Conservation (phyloP, 2,329 filamentous ascomycete genomes). For the Fonsecaea pedrosoi region DNA sequence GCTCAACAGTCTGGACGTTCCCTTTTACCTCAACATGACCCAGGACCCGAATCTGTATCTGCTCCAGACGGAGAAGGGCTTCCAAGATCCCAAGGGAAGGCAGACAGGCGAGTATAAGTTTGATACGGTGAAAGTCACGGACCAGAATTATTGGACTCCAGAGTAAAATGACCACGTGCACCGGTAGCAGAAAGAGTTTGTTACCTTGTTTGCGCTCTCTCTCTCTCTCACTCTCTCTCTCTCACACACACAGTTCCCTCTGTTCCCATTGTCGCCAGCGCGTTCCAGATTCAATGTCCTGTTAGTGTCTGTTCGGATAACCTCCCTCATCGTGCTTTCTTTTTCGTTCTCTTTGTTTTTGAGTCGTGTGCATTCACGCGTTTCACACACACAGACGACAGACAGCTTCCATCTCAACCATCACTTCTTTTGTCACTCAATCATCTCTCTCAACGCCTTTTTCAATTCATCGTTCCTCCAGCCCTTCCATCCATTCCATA, state of each 20-base stretch:
- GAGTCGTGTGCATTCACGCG: neutral
- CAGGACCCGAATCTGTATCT: conserved; percentile 30
- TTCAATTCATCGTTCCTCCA: neutral
- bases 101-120: conserved; percentile 27
- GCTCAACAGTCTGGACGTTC: conserved; percentile 25
- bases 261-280: neutral
- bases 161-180: conserved; percentile 8
- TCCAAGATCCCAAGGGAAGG: conserved; percentile 26
- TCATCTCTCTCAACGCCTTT: neutral
- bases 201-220: too few species aligned
- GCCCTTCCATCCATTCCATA: neutral
- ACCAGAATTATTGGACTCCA: conserved; percentile 33
- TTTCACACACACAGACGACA: neutral
- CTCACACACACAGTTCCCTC: neutral
- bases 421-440: neutral
- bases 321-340: neutral
- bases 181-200: neutral
- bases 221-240: too few species aligned
- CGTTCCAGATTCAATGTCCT: neutral
- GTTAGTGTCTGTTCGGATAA: neutral
- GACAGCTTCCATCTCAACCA: neutral
- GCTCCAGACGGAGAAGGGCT: conserved; percentile 28
- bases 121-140: conserved; percentile 26
- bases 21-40: conserved; percentile 31
- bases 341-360: neutral